Base-by-base conservation (phyloP, 1,284 basidiomycete genomes). In the Ustilago crameri region DNA sequence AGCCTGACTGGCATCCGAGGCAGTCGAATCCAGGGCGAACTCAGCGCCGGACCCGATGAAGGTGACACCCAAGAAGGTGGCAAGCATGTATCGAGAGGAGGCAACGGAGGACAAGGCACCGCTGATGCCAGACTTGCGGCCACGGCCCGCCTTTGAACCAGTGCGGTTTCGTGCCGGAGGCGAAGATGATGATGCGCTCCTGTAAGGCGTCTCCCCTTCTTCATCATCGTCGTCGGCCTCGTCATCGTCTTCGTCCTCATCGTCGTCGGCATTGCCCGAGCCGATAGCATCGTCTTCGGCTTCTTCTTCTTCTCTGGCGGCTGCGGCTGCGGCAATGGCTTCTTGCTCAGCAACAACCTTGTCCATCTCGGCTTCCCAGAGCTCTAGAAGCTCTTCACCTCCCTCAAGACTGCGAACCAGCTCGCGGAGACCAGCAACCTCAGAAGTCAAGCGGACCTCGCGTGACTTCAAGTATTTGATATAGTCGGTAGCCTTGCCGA, bases 401-500 rank as follows among this genome's bases (percentile, higher is more conserved):
- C 80, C 80, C 27, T 81, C 74, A 24, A 82, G 72, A 59, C 65
- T 72, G 63, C 68, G 69, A 24, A 82, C 64, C 15, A 82, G 66
- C 52, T 80, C 76, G 22, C 74, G 67, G 30, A 82, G 64, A 12
- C 74, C 80, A 9, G 63, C 60, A 5, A 80, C 78, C 48, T 82
- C 76, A 51, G 73, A 75, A 30, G 59, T 61, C 20, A 82, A 61
- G 34, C 75, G 64, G 37, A 76, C 48, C 54, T 82, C 81, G 7
- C 81, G 56, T 3, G 65, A 67, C 62, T 82, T 82, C 50, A 82
- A 74, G 37, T 78, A 78, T 53, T 74, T 76, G 60, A 82, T 82
- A 61, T 82, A 82, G 44, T 80, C 81, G 35, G 81, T 82, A 9
- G 81, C 81, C 44, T 81, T 82, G 42, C 72, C 73, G 15, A 82